A percentile compares a stretch with the other conserved stretches of the same genome.
Conservation (phyloP, 169 alveolate genomes). For the Plasmodium berghei region DNA sequence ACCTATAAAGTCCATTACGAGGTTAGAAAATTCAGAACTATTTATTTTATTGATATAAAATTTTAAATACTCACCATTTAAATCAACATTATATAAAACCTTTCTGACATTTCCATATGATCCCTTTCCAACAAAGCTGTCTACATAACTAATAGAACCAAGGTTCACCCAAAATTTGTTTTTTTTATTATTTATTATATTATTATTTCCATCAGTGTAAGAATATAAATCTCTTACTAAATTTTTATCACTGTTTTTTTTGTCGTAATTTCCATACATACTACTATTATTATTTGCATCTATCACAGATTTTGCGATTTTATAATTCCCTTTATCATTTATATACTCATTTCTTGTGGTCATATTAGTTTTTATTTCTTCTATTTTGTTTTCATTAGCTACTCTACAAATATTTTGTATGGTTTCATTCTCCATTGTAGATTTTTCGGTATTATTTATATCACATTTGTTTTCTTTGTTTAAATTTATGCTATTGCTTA, state of each 20-base stretch:
- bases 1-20: slow-evolving; percentile 5
- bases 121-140: slow-evolving; percentile 60
- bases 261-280: slow-evolving; percentile 15
- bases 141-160: slow-evolving; percentile 60
- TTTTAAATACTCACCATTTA: slow-evolving; percentile 41
- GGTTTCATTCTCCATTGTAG: background rate
- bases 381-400: background rate
- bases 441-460: background rate
- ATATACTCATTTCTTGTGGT: background rate
- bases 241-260: slow-evolving; percentile 30
- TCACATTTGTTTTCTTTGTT: background rate
- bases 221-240: slow-evolving; percentile 30
- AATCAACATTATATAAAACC: slow-evolving; percentile 57
- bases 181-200: slow-evolving; percentile 18
- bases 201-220: slow-evolving; percentile 33
- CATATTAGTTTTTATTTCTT: slow-evolving; percentile 8
- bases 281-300: slow-evolving; percentile 43
- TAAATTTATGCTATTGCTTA: background rate
- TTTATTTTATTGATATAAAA: slow-evolving; percentile 65
- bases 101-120: slow-evolving; percentile 62
- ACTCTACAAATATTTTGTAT: background rate
- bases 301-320: slow-evolving; percentile 42
- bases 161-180: slow-evolving; percentile 51
- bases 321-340: slow-evolving; percentile 21
- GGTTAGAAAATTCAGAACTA: slow-evolving; percentile 32